Evolutionary conservation across 1,284 basidiomycete genomes (phyloP).

Genomic region (Fomes fomentarius): DNA sequence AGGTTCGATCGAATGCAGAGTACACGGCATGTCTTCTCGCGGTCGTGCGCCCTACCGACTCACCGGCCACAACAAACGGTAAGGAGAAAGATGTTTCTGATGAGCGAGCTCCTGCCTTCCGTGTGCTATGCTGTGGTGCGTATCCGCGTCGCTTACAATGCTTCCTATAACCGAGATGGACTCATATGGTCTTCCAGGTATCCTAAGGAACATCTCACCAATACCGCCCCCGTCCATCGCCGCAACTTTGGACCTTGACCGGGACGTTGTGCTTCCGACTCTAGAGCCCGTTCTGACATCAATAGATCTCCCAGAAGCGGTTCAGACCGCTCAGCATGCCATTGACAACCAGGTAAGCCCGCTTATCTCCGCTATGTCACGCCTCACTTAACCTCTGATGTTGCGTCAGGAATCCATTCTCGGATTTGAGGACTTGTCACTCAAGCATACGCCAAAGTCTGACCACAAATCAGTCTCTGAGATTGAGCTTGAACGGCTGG

Average conservation of each 20-base stretch:
- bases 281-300: slow-evolving; percentile 71
- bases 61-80: slow-evolving; percentile 39
- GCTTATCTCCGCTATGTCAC: slow-evolving; percentile 5
- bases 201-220: slow-evolving; percentile 76
- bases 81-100: slow-evolving; percentile 49
- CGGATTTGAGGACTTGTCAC: slow-evolving; percentile 56
- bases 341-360: slow-evolving; percentile 57
- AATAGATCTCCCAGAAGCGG: slow-evolving; percentile 58
- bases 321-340: slow-evolving; percentile 56
- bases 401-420: slow-evolving; percentile 43
- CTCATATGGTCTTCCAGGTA: slow-evolving; percentile 56
- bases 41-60: slow-evolving; percentile 52
- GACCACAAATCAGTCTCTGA: slow-evolving; percentile 77
- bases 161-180: slow-evolving; percentile 8
- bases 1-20: slow-evolving; percentile 61
- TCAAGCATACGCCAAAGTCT: slow-evolving; percentile 63
- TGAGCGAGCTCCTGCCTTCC: slow-evolving; percentile 56
- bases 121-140: slow-evolving; percentile 75
- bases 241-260: slow-evolving; percentile 69
- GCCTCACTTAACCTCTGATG: slow-evolving; percentile 1
- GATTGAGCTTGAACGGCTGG: slow-evolving; percentile 73
- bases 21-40: slow-evolving; percentile 76
- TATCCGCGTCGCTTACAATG: slow-evolving; percentile 12
- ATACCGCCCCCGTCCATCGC: slow-evolving; percentile 66
- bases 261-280: slow-evolving; percentile 74